A percentile compares a stretch with the other conserved stretches of the same genome.
Evolutionary conservation across 2,329 filamentous ascomycete genomes (phyloP).

Genomic region (Penicillium sp.): DNA sequence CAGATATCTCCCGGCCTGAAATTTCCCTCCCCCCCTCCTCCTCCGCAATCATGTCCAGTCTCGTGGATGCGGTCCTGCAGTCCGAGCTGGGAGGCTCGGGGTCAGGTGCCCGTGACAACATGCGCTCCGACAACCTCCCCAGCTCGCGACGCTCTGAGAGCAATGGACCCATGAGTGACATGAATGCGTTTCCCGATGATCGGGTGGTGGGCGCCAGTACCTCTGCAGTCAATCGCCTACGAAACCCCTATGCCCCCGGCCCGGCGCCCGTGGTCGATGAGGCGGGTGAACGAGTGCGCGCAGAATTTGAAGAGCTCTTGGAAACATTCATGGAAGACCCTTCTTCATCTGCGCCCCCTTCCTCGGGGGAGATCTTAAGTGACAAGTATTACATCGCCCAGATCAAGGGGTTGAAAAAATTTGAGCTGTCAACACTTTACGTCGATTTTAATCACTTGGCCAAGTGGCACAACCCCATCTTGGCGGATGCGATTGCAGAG

Average conservation of each 20-base stretch:
- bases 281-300: conserved; percentile 57
- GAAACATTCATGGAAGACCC: conserved; percentile 56
- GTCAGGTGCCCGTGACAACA: conserved; percentile 25
- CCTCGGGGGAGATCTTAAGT: conserved; percentile 50
- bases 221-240: conserved; percentile 44
- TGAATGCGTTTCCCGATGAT: conserved; percentile 56
- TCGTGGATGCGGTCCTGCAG: conserved; percentile 39
- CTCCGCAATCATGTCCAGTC: conserved; percentile 32
- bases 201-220: conserved; percentile 52
- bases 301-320: conserved; percentile 59
- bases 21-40: conserved; percentile 3
- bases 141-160: conserved; percentile 52
- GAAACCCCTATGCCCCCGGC: conserved; percentile 46
- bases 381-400: conserved; percentile 64
- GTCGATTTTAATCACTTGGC: conserved; percentile 71
- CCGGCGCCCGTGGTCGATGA: conserved; percentile 56
- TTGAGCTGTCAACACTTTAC: conserved; percentile 59
- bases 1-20: conserved; percentile 16
- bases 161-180: conserved; percentile 51
- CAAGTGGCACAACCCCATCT: conserved; percentile 67
- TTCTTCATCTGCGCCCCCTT: conserved; percentile 47
- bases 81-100: conserved; percentile 35
- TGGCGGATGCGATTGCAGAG: conserved; percentile 79
- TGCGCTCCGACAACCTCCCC: conserved; percentile 38
- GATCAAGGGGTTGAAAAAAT: conserved; percentile 57